Evolutionary conservation across 2,329 filamentous ascomycete genomes (phyloP).

Genomic region (Sclerotinia trifoliorum): DNA sequence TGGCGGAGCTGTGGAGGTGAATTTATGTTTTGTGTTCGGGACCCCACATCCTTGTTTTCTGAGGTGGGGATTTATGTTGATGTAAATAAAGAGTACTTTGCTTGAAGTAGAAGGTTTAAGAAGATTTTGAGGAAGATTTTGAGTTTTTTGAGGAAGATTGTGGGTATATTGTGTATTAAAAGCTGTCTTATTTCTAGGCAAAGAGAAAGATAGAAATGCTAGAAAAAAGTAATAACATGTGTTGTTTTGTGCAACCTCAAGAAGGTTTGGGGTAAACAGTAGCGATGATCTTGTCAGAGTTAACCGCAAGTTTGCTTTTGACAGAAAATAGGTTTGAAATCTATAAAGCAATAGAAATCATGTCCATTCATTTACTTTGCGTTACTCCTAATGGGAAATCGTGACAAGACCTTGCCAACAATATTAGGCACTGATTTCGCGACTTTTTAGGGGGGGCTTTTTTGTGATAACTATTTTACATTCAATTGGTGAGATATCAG

Average conservation of each 20-base stretch:
- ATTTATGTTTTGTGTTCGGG: no score
- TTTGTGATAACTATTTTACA: no score
- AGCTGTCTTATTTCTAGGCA: background rate
- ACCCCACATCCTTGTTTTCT: background rate
- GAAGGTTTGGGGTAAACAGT: background rate
- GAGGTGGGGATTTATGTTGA: background rate
- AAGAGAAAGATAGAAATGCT: background rate
- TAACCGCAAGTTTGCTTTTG: background rate
- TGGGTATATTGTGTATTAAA: background rate
- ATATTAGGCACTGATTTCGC: no score
- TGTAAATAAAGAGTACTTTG: background rate
- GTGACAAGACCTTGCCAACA: background rate
- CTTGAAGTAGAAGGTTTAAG: background rate
- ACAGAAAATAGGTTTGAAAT: background rate
- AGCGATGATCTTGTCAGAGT: background rate
- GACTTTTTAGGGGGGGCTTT: no score
- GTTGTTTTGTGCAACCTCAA: background rate
- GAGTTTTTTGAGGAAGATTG: no score
- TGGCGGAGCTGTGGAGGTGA: slow-evolving; percentile 3
- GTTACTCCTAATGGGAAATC: no score
- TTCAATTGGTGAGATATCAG: no score
- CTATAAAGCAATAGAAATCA: background rate
- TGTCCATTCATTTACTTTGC: background rate
- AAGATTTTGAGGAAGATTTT: no score
- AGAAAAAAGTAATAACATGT: no score